Evolutionary conservation across 2,329 filamentous ascomycete species (phyloP).

Genomic region (Aspergillus chevalieri): DNA sequence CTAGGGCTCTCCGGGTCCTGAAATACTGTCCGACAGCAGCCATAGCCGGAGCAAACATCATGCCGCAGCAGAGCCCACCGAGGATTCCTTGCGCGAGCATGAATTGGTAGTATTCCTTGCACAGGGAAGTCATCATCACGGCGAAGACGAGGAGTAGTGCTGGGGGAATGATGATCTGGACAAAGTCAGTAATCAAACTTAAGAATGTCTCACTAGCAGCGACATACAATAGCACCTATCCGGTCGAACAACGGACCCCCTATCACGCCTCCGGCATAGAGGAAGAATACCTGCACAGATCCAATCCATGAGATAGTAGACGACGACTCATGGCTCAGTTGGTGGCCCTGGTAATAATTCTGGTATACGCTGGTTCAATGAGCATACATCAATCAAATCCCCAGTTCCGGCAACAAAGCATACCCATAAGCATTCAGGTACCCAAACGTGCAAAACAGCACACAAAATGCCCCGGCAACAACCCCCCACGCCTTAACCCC

Average conservation of each 20-base stretch:
- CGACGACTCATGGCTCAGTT: constrained; percentile 33
- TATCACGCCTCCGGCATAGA: constrained; percentile 15
- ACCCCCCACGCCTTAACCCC: constrained; percentile 20
- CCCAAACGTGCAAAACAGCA: constrained; percentile 23
- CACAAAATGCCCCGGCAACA: constrained; percentile 15
- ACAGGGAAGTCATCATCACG: constrained; percentile 58
- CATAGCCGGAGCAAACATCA: constrained; percentile 41
- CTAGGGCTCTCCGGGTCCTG: constrained; percentile 39
- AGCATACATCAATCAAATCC: no score
- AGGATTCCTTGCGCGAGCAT: constrained; percentile 22
- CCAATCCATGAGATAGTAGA: constrained; percentile 44
- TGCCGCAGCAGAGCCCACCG: constrained; percentile 21
- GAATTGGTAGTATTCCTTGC: constrained; percentile 48
- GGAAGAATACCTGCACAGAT: constrained; percentile 29
- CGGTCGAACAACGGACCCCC: constrained; percentile 20
- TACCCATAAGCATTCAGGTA: constrained; percentile 22
- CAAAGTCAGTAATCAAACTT: background rate
- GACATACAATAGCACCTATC: constrained; percentile 15
- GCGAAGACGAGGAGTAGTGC: constrained; percentile 45
- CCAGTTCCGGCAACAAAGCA: background rate
- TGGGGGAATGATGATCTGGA: constrained; percentile 12
- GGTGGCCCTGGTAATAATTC: constrained; percentile 41
- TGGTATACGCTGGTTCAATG: constrained; percentile 33
- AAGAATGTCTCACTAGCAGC: background rate
- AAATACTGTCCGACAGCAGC: constrained; percentile 44